Base-by-base conservation (phyloP, 371 early-diverging fungal genomes). In the Lichtheimia ornata region DNA sequence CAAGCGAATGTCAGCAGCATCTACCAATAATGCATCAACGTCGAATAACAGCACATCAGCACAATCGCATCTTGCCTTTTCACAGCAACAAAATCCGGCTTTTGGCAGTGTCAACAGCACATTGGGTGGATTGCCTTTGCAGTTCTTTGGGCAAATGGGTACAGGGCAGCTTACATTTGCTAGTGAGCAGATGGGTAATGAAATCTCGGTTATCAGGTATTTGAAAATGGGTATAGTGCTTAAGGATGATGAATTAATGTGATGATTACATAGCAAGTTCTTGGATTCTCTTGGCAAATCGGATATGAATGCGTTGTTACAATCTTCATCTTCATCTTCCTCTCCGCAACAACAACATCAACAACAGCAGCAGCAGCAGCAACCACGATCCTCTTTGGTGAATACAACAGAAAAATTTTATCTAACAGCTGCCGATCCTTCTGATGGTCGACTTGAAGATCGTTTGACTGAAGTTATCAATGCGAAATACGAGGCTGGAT, bases 401-500 rank as follows among this genome's bases (percentile, higher is more conserved):
- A 27, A 35, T 17, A 56, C 18, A 9, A 56, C 53, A 56, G 95
- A 95, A 67, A 86, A 87, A 65, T 97, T 94, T 73, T 87, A 92
- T 57, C 73, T 95, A 54, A 93, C 92, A 5, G 94, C 94, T 0
- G 95, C 96, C 1, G 93, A 97, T 72, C 95, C 95, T 0, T 78
- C 80, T 1, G 95, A 94, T 63, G 92, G 91, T 11, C 84, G 90
- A 28, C 73, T 85, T 12, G 91, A 92, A 66, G 94, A 93, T 62
- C 89, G 93, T 50, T 75, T 95, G 59, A 92, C 84, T 30, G 91
- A 95, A 67, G 90, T 96, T 30, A 91, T 96, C 71, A 89, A 89
- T 67, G 94, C 95, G 22, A 97, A 97, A 73, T 94, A 91, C 63
- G 93, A 95, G 56, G 96, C 96, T 4, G 97, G 97, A 0, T 84